Evolutionary conservation across 768 basidiomycete genomes (phyloP).

Genomic region (Gloeophyllum trabeum): DNA sequence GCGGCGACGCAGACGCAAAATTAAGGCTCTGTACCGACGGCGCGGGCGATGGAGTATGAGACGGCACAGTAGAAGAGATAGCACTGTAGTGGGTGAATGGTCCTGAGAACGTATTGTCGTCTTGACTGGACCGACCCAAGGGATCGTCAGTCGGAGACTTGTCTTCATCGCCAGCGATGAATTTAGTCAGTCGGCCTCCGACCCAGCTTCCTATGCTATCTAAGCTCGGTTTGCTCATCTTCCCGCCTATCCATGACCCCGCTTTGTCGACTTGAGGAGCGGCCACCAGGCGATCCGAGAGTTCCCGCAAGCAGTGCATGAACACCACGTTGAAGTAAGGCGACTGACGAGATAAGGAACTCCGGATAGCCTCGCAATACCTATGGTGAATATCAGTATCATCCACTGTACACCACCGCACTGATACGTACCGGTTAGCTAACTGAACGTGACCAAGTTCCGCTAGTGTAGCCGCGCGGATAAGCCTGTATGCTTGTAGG

Average conservation of each 20-base stretch:
- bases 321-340: conserved; percentile 58
- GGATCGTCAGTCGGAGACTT: conserved; percentile 24
- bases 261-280: conserved; percentile 66
- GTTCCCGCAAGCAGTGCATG: conserved; percentile 62
- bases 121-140: conserved; percentile 23
- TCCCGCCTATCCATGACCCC: conserved; percentile 79
- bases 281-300: conserved; percentile 70
- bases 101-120: conserved; percentile 42
- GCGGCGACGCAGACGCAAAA: conserved; percentile 21
- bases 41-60: conserved; percentile 69
- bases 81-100: conserved; percentile 92
- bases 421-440: conserved; percentile 53
- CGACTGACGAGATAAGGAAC: conserved; percentile 49
- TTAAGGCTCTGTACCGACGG: conserved; percentile 34
- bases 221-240: conserved; percentile 81
- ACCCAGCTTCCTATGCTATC: conserved; percentile 90
- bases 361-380: conserved; percentile 86
- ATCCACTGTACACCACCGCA: conserved; percentile 2
- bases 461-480: conserved; percentile 64
- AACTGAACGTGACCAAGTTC: conserved; percentile 72
- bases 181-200: conserved; percentile 84
- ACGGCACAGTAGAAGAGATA: conserved; percentile 73
- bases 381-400: too few species aligned
- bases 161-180: conserved; percentile 89
- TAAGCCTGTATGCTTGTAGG: conserved; percentile 78